Evolutionary conservation across 129 eudicot genomes (phyloP), one percentile per base, ranked within the genome.

Genomic region (sunflower (Helianthus annuus)): DNA sequence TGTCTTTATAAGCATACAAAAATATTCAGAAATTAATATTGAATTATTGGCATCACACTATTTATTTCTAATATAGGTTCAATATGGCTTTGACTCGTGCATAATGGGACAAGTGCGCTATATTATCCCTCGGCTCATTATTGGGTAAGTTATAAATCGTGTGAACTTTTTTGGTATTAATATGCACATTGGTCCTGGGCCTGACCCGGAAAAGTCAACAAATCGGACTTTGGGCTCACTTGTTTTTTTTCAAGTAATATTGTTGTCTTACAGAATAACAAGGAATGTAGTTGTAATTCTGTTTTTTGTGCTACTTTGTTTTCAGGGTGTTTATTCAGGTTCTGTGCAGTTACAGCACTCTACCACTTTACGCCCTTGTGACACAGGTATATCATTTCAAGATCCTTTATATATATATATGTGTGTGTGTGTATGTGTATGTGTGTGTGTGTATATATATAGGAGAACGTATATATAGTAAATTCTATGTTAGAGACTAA

Each of bases 291-390:
- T 0, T 32, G 4, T 32, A 32, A 32, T 32, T 52, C 19, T 52
- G 15, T 15, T n/a, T n/a, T 52, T 29, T 3, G 0, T 32, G 36
- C 36, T 32, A 32, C 36, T 32, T 32, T 2, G 36, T 32, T 32
- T 32, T 66, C 76, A 89, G 96, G 84, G 90, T 81, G 58, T 69
- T 89, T 48, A 83, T 86, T 45, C 96, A 89, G 72, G 44, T 89
- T 70, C 17, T 86, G 24, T 86, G 92, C 75, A 89, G 96, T 79
- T 89, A 84, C 79, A 89, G 93, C 44, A 89, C 96, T 7, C 75
- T 89, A 73, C 96, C 96, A 7, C 85, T 89, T 14, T 89, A 89
- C 53, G 96, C 96, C 49, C 81, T 89, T 40, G 90, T 89, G 10
- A 82, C 96, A 3, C 93, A 84, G 96, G 96, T 89, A 51, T 69